These are phyloP conservation scores for Phoenix roebelenii DNA, from an alignment of 176 grass and related monocot genomes.

Conservation along the genomic window DNA sequence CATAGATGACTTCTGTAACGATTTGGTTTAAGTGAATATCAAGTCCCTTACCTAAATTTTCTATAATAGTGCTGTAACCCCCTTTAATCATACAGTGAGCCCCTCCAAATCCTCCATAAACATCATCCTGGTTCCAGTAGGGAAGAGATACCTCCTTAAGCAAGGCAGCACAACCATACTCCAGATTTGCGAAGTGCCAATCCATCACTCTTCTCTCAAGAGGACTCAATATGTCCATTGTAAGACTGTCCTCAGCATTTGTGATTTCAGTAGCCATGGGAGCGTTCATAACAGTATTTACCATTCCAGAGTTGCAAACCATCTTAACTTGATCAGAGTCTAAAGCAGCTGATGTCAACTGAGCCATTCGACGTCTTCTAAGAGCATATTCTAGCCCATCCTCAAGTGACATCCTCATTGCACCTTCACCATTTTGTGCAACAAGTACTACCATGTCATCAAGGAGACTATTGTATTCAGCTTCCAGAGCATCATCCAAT, in stretches of 20 bases:
- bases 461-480: conserved; percentile 85
- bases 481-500: conserved; percentile 68
- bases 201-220: conserved; percentile 94
- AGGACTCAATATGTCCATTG: conserved; percentile 55
- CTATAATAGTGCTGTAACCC: conserved; percentile 70
- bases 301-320: conserved; percentile 26
- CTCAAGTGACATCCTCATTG: conserved; percentile 73
- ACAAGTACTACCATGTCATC: conserved; percentile 90
- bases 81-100: conserved; percentile 99
- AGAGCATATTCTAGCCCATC: conserved; percentile 87
- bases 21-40: conserved; percentile 71
- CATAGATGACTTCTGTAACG: conserved; percentile 64
- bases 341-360: conserved; percentile 30
- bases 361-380: conserved; percentile 50
- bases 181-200: conserved; percentile 99
- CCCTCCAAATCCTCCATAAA: conserved; percentile 95
- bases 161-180: conserved; percentile 93
- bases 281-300: conserved; percentile 24
- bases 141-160: conserved; percentile 93
- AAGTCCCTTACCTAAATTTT: conserved; percentile 69
- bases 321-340: conserved; percentile 35
- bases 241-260: conserved; percentile 22
- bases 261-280: conserved; percentile 34
- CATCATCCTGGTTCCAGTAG: conserved; percentile 98
- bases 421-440: conserved; percentile 80